Base-by-base conservation (phyloP, 495 filamentous ascomycete species). In the Neurospora sp. region DNA sequence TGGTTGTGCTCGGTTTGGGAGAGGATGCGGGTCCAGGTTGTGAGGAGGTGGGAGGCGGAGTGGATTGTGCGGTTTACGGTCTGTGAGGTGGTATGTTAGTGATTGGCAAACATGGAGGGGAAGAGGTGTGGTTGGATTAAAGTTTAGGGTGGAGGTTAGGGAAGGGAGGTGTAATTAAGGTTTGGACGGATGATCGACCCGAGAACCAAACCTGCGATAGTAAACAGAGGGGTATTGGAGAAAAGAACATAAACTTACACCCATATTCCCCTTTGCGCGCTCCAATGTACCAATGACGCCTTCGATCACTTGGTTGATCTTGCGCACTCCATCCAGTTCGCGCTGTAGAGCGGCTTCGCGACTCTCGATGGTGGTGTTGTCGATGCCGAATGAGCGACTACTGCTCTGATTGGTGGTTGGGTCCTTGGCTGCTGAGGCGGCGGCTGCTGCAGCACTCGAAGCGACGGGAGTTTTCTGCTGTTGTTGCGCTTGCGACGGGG, bases 1-100 rank as follows among this genome's bases (percentile, higher is more conserved):
- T 98, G 94, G 77, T 96, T 98, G 80, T 99, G 94, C 82, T 99
- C 96, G 0, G 96, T 98, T 79, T 98, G 96, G 31, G 92, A 94
- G 5, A 99, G 88, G 74, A 98, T 98, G 71, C 94, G 90, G 59
- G 94, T 96, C 94, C 94, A 99, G 37, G 96, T 96, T 76, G 94
- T 93, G 42, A 99, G 88, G n/a, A 99, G 88, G 0, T 93, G 93
- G 42, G 94, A 94, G n/a, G 95, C 93, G 61, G 92, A 94, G 70
- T 87, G 84, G 37, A 98, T 92, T 4, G 96, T 98, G 70, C 87
- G 86, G 53, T 92, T 92, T 14, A 99, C 94, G 14, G 92, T 96
- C 91, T 96, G 74, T 5, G 2, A 38, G 20, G 14, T 27, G 14
- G 6, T 22, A n/a, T 11, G 42, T 69, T 14, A 71, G 44, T n/a